phyloP scores from a whole-genome alignment of 2,329 filamentous ascomycete species.

The Diaporthe citrichinensis region DNA sequence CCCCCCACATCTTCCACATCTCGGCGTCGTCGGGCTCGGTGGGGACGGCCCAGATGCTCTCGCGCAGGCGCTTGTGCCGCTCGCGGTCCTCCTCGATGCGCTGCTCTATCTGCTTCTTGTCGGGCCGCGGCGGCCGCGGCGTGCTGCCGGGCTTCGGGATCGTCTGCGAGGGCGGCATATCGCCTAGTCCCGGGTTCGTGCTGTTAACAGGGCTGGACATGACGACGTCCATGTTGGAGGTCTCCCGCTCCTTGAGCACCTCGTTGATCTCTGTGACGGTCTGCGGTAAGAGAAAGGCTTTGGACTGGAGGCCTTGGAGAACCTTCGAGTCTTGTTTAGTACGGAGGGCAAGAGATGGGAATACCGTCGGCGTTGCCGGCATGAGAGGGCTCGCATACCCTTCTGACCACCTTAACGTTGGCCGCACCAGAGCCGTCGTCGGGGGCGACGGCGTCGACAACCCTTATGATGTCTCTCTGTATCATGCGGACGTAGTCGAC shows the following conservation, averaged over 20 bases:
- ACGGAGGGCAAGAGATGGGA: not conserved
- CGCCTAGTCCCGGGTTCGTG: constrained; percentile 57
- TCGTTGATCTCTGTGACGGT: constrained; percentile 86
- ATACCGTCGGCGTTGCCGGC: not conserved
- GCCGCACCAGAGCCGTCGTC: constrained; percentile 89
- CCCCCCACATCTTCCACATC: constrained; percentile 86
- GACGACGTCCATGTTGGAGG: constrained; percentile 68
- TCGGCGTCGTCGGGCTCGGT: constrained; percentile 75
- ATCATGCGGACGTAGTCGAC: constrained; percentile 93
- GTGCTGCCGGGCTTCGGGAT: constrained; percentile 51
- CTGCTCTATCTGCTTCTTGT: constrained; percentile 94
- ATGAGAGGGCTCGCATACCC: constrained; percentile 62
- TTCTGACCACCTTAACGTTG: constrained; percentile 92
- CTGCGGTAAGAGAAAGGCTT: constrained; percentile 80
- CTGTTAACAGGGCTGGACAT: constrained; percentile 64
- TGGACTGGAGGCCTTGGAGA: constrained; percentile 77
- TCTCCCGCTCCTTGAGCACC: constrained; percentile 84
- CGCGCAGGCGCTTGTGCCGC: constrained; percentile 89
- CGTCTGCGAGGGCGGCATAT: constrained; percentile 58
- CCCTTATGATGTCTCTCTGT: constrained; percentile 89
- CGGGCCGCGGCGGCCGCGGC: constrained; percentile 62
- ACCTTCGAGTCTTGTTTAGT: constrained; percentile 61
- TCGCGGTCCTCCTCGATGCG: constrained; percentile 97
- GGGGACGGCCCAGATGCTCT: constrained; percentile 93
- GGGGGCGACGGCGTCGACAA: constrained; percentile 93